phyloP scores from a whole-genome alignment of 2,329 filamentous ascomycete species.

The Fonsecaea multimorphosa region DNA sequence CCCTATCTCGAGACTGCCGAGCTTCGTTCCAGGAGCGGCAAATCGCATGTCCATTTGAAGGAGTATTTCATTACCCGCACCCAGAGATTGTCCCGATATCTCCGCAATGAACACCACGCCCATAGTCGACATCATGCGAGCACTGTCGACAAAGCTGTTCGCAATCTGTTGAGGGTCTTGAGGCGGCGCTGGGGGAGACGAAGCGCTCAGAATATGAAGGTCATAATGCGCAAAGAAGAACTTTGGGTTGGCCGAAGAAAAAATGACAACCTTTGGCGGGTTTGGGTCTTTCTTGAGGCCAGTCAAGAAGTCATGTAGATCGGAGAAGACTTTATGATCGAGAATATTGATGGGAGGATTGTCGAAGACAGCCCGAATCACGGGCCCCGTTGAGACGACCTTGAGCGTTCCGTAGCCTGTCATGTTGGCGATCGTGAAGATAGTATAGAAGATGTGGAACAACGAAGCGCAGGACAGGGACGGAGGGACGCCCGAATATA shows the following conservation, averaged over 20 bases:
- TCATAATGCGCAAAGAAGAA: conserved; percentile 17
- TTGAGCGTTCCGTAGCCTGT: conserved; percentile 13
- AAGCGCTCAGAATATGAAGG: conserved; percentile 12
- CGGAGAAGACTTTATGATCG: conserved; percentile 13
- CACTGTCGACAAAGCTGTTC: conserved; percentile 9
- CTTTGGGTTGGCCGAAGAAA: conserved; percentile 22
- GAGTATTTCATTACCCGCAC: conserved; percentile 17
- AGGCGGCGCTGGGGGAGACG: conserved; percentile 3
- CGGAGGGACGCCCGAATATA: neutral
- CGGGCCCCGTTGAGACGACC: neutral
- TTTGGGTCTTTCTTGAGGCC: conserved; percentile 7
- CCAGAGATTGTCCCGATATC: conserved; percentile 12
- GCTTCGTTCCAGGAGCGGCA: conserved; percentile 6
- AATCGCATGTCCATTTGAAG: conserved; percentile 22
- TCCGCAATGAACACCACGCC: conserved; percentile 13
- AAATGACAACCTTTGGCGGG: conserved; percentile 14
- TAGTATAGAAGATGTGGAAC: neutral
- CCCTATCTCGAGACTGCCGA: conserved; percentile 14
- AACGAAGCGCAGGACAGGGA: neutral
- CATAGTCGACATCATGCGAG: conserved; percentile 18
- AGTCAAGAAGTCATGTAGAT: conserved; percentile 11
- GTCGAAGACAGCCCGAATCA: conserved; percentile 13
- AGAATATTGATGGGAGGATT: conserved; percentile 21
- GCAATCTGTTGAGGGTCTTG: neutral
- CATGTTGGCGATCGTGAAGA: neutral